Percentiles rank a stretch among this genome's conserved stretches.
Conservation (phyloP, 2,329 filamentous ascomycete species). For the Bipolaris victoriae region DNA sequence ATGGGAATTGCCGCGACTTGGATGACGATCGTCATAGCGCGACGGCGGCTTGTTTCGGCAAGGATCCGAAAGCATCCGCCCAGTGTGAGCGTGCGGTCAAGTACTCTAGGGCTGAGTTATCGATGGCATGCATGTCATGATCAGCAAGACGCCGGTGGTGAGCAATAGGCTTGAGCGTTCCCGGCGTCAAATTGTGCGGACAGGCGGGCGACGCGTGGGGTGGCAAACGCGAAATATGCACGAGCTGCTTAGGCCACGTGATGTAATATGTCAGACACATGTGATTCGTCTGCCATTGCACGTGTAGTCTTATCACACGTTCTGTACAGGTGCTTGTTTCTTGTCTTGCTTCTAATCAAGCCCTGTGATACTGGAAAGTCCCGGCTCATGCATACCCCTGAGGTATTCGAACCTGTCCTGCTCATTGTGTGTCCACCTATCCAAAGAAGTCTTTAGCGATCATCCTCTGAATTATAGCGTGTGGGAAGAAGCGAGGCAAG, state of each 20-base stretch:
- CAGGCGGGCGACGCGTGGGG: not conserved
- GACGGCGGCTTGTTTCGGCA: slow-evolving; percentile 20
- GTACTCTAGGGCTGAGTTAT: not conserved
- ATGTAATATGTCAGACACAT: slow-evolving; percentile 3
- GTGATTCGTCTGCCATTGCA: not conserved
- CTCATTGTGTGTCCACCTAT: no score
- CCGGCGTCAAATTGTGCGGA: not conserved
- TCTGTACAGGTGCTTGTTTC: no score
- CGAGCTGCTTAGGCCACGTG: slow-evolving; percentile 15
- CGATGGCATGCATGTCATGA: slow-evolving; percentile 14
- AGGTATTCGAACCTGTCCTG: no score
- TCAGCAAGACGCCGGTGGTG: slow-evolving; percentile 2
- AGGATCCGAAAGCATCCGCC: slow-evolving; percentile 20
- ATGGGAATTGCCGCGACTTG: slow-evolving; percentile 13
- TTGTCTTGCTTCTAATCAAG: no score
- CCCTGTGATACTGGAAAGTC: no score
- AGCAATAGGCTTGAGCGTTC: not conserved
- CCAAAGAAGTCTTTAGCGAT: no score
- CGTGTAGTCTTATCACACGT: not conserved
- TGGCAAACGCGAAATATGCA: slow-evolving; percentile 11
- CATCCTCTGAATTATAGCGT: no score
- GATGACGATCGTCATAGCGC: slow-evolving; percentile 23
- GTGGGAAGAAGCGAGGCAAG: no score
- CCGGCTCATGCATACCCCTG: no score
- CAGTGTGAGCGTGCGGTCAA: not conserved